Evolutionary conservation across 148 eudicot species (phyloP), one percentile per base, ranked within the genome.

Genomic region (Talinum fruticosum): DNA sequence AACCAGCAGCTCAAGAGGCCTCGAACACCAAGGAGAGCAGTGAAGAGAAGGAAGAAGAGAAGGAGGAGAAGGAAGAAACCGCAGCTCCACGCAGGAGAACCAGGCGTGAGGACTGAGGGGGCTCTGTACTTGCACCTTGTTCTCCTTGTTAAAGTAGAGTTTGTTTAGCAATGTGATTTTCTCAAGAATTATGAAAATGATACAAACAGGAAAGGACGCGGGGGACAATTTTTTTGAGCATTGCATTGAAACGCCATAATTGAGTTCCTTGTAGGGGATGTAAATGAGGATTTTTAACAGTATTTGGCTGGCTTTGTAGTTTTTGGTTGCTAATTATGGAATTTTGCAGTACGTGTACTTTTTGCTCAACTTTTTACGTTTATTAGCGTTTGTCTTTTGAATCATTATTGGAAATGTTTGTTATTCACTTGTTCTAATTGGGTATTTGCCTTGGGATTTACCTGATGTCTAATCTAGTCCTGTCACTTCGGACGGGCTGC

Each of bases 51-150:
- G 87, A 88, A 76, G 91, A 91, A 65, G 80, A 87, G 83, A 61
- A 78, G 10, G 87, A 86, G 47, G 82, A 84, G 75, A 83, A 84
- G 74, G 88, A 85, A 57, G 86, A 79, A 32, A 71, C 86, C 26
- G 86, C 89, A 44, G 87, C 89, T 77, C 95, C 95, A 51, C 93
- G 91, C 51, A 53, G 91, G 78, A 90, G 98, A 87, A 82, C 85
- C 74, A 90, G 96, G 87, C 97, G 96, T 36, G 96, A 94, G 49
- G 76, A 78, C 61, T 90, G 85, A 62, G 33, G 84, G 66, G 5
- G 51, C 32, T 61, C 33, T 32, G n/a, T 29, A 33, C 70, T n/a
- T 64, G 14, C 21, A 41, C 7, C 28, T 45, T 5, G 19, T 72
- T 53, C 41, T 38, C 44, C 37, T 10, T n/a, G 47, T 57, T 21